Conservation (phyloP, 495 filamentous ascomycete genomes). For the Darksidea phi region DNA sequence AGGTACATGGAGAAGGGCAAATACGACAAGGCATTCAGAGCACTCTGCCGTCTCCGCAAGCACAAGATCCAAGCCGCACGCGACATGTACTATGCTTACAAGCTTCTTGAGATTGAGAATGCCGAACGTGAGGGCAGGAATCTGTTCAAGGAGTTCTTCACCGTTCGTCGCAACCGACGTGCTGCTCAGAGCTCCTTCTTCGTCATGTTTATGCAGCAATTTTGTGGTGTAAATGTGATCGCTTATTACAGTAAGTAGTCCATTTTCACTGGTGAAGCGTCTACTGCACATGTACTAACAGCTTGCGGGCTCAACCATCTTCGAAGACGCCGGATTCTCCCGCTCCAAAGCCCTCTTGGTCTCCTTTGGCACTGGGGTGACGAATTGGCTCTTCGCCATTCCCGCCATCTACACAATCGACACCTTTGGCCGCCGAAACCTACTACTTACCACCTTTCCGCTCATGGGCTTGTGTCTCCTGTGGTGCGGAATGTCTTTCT, state of each 20-base stretch:
- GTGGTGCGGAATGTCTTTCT: constrained; percentile 24
- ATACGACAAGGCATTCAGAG: constrained; percentile 53
- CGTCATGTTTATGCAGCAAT: constrained; percentile 75
- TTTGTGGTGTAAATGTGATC: constrained; percentile 58
- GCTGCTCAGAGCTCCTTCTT: constrained; percentile 61
- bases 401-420: constrained; percentile 27
- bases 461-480: constrained; percentile 27
- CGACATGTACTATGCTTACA: constrained; percentile 72
- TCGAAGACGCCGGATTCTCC: constrained; percentile 11
- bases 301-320: constrained; percentile 37
- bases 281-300: no score
- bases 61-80: constrained; percentile 67
- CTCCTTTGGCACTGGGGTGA: constrained; percentile 73
- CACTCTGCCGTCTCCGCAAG: constrained; percentile 59
- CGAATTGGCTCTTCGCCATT: constrained; percentile 55
- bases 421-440: constrained; percentile 30
- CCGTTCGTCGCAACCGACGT: constrained; percentile 63
- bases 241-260: constrained; percentile 40
- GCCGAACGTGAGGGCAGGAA: constrained; percentile 43
- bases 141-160: constrained; percentile 62
- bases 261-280: no score
- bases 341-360: constrained; percentile 30
- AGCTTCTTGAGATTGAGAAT: constrained; percentile 48
- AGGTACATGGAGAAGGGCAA: constrained; percentile 42
- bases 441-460: constrained; percentile 36